Evolutionary conservation across 2,329 filamentous ascomycete species (phyloP).

Genomic region (Pyrenochaeta sp.): DNA sequence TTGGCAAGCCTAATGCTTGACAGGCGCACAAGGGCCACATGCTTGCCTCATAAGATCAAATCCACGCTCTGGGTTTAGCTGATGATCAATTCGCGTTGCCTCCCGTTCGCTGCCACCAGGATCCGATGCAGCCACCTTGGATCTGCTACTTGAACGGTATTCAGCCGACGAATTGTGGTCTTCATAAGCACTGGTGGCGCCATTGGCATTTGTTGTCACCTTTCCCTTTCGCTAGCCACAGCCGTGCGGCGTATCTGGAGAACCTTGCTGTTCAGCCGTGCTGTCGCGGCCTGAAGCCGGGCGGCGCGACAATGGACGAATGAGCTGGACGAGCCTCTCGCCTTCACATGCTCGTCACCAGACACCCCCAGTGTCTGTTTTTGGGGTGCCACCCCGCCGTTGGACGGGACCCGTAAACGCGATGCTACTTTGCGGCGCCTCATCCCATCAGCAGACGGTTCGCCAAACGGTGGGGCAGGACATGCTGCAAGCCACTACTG

Average conservation of each 20-base stretch:
- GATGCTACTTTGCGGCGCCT: conserved; percentile 23
- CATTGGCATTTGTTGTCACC: conserved; percentile 26
- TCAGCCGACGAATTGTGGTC: conserved; percentile 25
- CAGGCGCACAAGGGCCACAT: conserved; percentile 26
- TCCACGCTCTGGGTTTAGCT: conserved; percentile 16
- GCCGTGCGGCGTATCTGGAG: conserved; percentile 41
- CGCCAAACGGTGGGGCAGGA: conserved; percentile 14
- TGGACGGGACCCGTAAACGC: conserved; percentile 16
- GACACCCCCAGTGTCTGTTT: conserved; percentile 12
- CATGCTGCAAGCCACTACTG: conserved; percentile 20
- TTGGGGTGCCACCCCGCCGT: conserved; percentile 16
- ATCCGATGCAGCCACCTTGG: conserved; percentile 11
- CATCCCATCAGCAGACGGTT: conserved; percentile 22
- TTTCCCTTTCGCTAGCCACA: conserved; percentile 36
- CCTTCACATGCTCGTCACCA: conserved; percentile 33
- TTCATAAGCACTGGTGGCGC: conserved; percentile 38
- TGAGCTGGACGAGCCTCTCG: conserved; percentile 13
- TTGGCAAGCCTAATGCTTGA: conserved; percentile 14
- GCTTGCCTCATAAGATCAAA: conserved; percentile 20
- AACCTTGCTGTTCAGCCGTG: conserved; percentile 33
- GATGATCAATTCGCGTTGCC: conserved; percentile 12
- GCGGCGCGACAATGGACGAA: conserved; percentile 24
- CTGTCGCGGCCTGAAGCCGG: conserved; percentile 6
- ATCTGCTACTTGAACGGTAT: conserved; percentile 9
- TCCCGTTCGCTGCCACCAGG: conserved; percentile 17